Percentiles rank a stretch among this genome's conserved stretches.
Conservation (phyloP, 2,329 filamentous ascomycete genomes). For the Phoma sp. region DNA sequence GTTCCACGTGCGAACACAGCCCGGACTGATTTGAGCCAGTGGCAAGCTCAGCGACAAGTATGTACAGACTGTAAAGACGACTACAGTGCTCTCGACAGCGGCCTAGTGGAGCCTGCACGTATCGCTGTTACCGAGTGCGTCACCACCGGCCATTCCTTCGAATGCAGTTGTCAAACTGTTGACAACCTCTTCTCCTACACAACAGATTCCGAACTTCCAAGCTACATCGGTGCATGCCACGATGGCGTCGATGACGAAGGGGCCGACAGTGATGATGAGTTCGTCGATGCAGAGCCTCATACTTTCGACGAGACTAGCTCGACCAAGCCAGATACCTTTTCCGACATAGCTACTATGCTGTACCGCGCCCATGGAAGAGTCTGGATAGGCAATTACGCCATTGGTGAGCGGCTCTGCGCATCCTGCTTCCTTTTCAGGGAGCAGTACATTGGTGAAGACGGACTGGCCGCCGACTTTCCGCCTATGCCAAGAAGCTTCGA, state of each 20-base stretch:
- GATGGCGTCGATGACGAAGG: background rate
- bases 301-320: background rate
- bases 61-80: conserved; percentile 13
- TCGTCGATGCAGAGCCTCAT: conserved; percentile 12
- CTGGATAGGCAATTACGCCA: conserved; percentile 13
- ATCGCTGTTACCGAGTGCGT: conserved; percentile 22
- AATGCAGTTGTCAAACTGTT: conserved; percentile 9
- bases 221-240: background rate
- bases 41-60: background rate
- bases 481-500: conserved; percentile 14
- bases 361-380: conserved; percentile 20
- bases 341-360: conserved; percentile 14
- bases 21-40: background rate
- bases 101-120: conserved; percentile 15
- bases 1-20: background rate
- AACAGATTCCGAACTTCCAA: background rate
- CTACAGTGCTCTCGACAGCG: conserved; percentile 2
- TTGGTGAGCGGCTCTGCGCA: conserved; percentile 10
- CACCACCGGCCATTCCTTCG: conserved; percentile 3
- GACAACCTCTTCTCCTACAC: background rate
- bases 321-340: conserved; percentile 3
- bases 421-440: conserved; percentile 14
- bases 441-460: conserved; percentile 17
- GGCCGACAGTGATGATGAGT: background rate
- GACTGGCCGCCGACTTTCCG: conserved; percentile 17